Percentiles rank a stretch among this genome's conserved stretches.
Conservation (phyloP, 495 filamentous ascomycete species). For the Chaetomium tenue region DNA sequence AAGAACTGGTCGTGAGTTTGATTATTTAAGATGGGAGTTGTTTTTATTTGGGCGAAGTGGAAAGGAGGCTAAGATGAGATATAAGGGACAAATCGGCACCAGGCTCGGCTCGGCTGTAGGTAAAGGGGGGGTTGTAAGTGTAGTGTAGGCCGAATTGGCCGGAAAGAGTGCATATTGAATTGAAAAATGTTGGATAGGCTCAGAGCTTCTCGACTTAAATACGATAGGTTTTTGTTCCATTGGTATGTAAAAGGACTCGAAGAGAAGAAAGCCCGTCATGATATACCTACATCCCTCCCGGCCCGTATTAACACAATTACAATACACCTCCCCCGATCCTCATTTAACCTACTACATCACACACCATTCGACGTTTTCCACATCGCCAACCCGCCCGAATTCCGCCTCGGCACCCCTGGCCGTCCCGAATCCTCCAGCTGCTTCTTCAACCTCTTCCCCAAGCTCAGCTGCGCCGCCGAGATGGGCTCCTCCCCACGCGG, state of each 20-base stretch:
- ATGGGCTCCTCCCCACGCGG: conserved; percentile 37
- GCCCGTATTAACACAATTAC: background rate
- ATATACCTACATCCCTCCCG: background rate
- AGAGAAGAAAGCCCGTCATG: background rate
- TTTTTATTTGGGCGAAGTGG: background rate
- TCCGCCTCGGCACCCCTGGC: conserved; percentile 28
- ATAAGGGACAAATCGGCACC: background rate
- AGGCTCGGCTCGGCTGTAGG: background rate
- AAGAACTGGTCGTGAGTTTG: conserved; percentile 52
- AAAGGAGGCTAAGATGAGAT: conserved; percentile 8
- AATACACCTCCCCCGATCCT: background rate
- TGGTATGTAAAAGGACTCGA: too few relatives aligned
- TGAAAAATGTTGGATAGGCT: background rate
- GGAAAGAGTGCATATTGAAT: background rate
- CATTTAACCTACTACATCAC: background rate
- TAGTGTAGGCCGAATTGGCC: background rate
- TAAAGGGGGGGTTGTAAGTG: background rate
- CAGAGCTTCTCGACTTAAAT: too few relatives aligned
- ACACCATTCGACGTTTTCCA: conserved; percentile 24
- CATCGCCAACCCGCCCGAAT: conserved; percentile 29
- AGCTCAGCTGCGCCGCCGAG: conserved; percentile 45
- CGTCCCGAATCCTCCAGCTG: conserved; percentile 35
- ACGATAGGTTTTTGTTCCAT: too few relatives aligned
- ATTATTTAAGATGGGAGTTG: background rate
- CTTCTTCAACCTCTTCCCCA: conserved; percentile 47